These are phyloP conservation scores for Diplotaxis tenuifolia DNA, from an alignment of 345 rosid genomes.

Conservation along the genomic window DNA sequence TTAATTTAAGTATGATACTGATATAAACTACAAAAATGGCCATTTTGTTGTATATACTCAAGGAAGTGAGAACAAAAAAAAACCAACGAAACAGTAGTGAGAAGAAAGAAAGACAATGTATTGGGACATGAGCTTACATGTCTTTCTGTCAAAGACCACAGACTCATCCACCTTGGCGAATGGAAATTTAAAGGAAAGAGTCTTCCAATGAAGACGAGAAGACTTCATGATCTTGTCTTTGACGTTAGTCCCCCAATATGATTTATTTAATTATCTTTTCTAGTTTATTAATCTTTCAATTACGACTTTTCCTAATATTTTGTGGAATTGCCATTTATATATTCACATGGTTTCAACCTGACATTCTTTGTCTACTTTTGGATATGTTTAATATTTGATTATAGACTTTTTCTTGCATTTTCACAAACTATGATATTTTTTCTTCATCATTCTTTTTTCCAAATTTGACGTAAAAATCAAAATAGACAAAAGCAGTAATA, in stretches of 20 bases:
- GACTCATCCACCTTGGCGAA: conserved; percentile 4
- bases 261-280: neutral
- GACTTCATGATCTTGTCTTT: conserved; percentile 31
- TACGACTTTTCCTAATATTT: neutral
- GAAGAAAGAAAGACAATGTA: conserved; percentile 28
- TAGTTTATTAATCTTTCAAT: neutral
- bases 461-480: neutral
- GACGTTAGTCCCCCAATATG: neutral
- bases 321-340: neutral
- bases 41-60: neutral
- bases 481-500: neutral
- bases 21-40: neutral
- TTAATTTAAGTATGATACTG: too few species aligned
- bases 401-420: conserved; percentile 28
- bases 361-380: conserved; percentile 27
- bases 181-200: conserved; percentile 13
- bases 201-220: conserved; percentile 34
- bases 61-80: neutral
- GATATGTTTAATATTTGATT: conserved; percentile 15
- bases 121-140: conserved; percentile 29
- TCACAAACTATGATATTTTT: conserved; percentile 26
- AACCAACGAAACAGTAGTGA: conserved; percentile 23
- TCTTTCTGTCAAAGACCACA: conserved; percentile 28
- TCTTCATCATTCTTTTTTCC: neutral
- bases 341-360: conserved; percentile 24